Conservation (phyloP, 805 yeast species). For the Candida quercuum region DNA sequence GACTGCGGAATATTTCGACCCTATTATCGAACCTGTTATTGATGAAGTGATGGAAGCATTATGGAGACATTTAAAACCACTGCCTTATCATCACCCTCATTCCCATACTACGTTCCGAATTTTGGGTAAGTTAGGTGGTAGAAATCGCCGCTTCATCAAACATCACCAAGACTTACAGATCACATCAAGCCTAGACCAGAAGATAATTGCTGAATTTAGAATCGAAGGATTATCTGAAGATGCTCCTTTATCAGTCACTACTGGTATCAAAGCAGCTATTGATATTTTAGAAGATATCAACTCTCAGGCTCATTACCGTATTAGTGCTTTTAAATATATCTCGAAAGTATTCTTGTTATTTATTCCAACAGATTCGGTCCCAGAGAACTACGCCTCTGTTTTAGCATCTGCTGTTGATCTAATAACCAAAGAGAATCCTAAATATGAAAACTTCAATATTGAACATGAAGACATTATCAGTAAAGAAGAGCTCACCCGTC, state of each 20-base stretch:
- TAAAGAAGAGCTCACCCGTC: slow-evolving; percentile 48
- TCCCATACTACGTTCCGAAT: slow-evolving; percentile 92
- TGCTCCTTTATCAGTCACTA: slow-evolving; percentile 72
- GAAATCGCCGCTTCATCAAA: slow-evolving; percentile 80
- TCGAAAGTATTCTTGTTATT: slow-evolving; percentile 61
- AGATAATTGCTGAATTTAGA: slow-evolving; percentile 60
- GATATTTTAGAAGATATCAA: slow-evolving; percentile 64
- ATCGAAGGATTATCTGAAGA: slow-evolving; percentile 62
- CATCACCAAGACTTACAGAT: slow-evolving; percentile 65
- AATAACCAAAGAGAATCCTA: slow-evolving; percentile 32
- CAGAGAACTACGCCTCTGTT: slow-evolving; percentile 34
- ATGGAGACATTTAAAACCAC: slow-evolving; percentile 86
- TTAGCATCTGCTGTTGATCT: slow-evolving; percentile 45
- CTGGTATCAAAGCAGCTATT: slow-evolving; percentile 78
- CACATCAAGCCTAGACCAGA: slow-evolving; percentile 54
- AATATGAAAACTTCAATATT: slow-evolving; percentile 23
- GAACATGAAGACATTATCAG: slow-evolving; percentile 38
- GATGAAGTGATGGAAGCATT: slow-evolving; percentile 91
- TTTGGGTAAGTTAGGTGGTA: slow-evolving; percentile 92
- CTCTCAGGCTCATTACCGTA: slow-evolving; percentile 55
- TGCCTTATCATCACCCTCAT: slow-evolving; percentile 92
- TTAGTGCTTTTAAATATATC: slow-evolving; percentile 73
- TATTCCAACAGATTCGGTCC: slow-evolving; percentile 39
- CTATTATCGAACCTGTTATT: slow-evolving; percentile 92
- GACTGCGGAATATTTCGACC: slow-evolving; percentile 95